Base-by-base conservation (phyloP, 768 basidiomycete genomes). In the Rhodotorula paludigena region DNA sequence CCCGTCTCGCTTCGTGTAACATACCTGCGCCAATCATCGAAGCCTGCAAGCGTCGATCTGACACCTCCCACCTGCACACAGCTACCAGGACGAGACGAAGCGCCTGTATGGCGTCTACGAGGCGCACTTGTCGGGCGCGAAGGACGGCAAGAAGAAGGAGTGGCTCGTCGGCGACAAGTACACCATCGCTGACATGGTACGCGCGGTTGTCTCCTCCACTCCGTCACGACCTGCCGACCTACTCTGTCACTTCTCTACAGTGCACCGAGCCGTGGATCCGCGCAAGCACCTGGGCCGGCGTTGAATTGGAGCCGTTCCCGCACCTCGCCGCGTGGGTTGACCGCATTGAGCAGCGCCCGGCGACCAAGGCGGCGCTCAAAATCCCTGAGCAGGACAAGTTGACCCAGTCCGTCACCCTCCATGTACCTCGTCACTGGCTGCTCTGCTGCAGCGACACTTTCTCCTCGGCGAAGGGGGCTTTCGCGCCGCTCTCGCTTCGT, bases 141-240 rank as follows among this genome's bases (percentile, higher is more conserved):
- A 74, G 41, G 68, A 65, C 42, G 67, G 63, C 20, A 51, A 45
- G 38, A 42, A 56, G 60, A 60, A 62, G 49, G 64, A 68, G 20
- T 75, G 45, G 51, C 70, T 75, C 35, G 73, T 70, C 7, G 74
- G 74, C 23, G 69, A 60, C 30, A 68, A 68, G 57, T 75, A 68
- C 68, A 63, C 70, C 9, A 52, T 69, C 48, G 74, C 74, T 28
- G 71, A 73, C 45, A 68, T 66, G 39, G 47, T 48, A 12, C n/a
- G 47, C 28, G 11, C 21, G n/a, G 6, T 12, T 2, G 5, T 30
- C 21, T 10, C 36, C 20, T 1, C 45, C 8, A 4, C 9, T 23
- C 25, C 30, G 15, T n/a, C 32, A 14, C 52, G 21, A 21, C 44
- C 44, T n/a, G 23, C 12, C 41, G 41, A 11, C 12, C 12, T 5